Conservation (phyloP, 2,329 filamentous ascomycete genomes). For the Cadophora luteo-olivacea region DNA sequence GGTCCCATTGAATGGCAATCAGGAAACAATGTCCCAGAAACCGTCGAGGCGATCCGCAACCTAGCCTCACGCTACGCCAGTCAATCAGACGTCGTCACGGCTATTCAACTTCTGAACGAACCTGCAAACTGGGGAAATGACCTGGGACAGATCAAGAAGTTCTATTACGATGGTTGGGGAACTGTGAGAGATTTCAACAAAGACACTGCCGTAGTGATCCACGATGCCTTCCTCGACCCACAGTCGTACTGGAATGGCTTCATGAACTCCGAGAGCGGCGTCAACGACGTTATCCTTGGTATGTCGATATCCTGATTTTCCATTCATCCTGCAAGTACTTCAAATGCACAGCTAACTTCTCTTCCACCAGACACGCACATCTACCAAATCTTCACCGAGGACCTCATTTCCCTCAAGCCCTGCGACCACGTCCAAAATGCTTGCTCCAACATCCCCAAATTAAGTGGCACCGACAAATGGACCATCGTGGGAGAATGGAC, state of each 20-base stretch:
- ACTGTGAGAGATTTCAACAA: constrained; percentile 52
- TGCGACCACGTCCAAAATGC: constrained; percentile 49
- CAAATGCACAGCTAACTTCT: neutral
- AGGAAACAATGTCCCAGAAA: constrained; percentile 49
- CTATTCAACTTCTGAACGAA: constrained; percentile 53
- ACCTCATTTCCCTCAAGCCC: constrained; percentile 47
- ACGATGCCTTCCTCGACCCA: constrained; percentile 61
- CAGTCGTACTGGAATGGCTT: constrained; percentile 66
- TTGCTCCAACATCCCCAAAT: constrained; percentile 46
- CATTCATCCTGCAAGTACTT: neutral
- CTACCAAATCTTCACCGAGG: constrained; percentile 51
- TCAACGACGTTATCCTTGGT: constrained; percentile 47
- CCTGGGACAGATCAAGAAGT: constrained; percentile 45
- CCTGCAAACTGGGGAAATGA: constrained; percentile 46
- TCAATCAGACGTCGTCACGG: constrained; percentile 51
- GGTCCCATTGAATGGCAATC: constrained; percentile 54
- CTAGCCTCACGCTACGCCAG: constrained; percentile 49
- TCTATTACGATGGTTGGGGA: constrained; percentile 59
- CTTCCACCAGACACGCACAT: constrained; percentile 48
- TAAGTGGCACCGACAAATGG: constrained; percentile 45
- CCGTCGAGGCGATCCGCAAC: constrained; percentile 47
- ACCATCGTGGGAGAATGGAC: constrained; percentile 53
- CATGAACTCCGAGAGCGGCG: constrained; percentile 56
- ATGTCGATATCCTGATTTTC: neutral
- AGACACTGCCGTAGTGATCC: constrained; percentile 59